Evolutionary conservation across 2,329 filamentous ascomycete species (phyloP), one percentile per base, ranked within the genome.

Genomic region (Coleophoma eucalyptorum): DNA sequence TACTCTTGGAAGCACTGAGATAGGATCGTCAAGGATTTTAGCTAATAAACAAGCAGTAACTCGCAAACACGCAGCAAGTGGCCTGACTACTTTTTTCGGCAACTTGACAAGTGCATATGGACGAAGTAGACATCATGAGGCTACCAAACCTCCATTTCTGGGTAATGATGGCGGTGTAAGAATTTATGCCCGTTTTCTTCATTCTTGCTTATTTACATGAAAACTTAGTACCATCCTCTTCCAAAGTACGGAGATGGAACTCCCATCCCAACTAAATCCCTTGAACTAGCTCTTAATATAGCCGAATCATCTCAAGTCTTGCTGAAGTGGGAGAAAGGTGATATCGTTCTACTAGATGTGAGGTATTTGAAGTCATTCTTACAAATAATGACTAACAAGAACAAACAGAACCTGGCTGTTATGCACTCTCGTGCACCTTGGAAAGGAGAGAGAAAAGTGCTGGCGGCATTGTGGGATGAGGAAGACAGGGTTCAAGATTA

Each of bases 261-360:
- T 8, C 66, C 66, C 1, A 77, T 77, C 41, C 73, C 73, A 1
- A 71, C 74, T 13, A 62, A 67, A 55, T 75, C 73, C 54, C 60
- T 76, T 11, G 67, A 60, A n/a, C 65, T 62, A 48, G 59, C 75
- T 42, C 67, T 69, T 0, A 62, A 69, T 50, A 72, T 76, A 34
- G 76, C 74, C 11, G 73, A 77, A 50, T 69, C 75, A 51, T 75
- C 75, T 45, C 69, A 73, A 3, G 74, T 78, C 12, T 54, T 77
- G 48, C 73, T 77, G 55, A 67, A 67, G 43, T 77, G 74, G 74
- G 61, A 76, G 56, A 60, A 62, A 11, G 73, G 73, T 1, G 74
- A 77, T 62, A 71, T 77, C 3, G 60, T 77, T 8, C 71, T 77
- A 1, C 75, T 68, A 57, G 73, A 77, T 56, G 65, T 67, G 50